These are phyloP conservation scores for Ascomycota sp. DNA, from an alignment of 2,329 filamentous ascomycete genomes.

Conservation along the genomic window DNA sequence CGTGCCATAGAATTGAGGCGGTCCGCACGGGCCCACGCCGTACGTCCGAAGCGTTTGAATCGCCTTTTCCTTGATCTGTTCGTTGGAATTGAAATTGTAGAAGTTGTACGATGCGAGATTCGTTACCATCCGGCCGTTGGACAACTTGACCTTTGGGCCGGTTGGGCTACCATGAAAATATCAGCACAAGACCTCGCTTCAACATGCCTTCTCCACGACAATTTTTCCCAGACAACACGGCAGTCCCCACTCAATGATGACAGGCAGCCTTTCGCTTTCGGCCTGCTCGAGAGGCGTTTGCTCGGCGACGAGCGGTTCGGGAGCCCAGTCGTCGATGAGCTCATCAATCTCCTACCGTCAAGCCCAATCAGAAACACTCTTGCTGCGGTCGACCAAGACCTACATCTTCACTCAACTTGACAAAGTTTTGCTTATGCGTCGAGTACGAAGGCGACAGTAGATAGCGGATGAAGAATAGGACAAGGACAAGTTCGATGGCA, in stretches of 20 bases:
- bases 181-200: too few species aligned
- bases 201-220: too few species aligned
- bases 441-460: conserved; percentile 81
- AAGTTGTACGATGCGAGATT: conserved; percentile 95
- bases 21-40: conserved; percentile 88
- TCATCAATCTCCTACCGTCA: conserved; percentile 65
- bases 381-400: conserved; percentile 1
- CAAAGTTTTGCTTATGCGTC: conserved; percentile 73
- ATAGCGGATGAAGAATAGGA: conserved; percentile 91
- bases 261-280: conserved; percentile 66
- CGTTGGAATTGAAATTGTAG: conserved; percentile 90
- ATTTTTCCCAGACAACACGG: not conserved
- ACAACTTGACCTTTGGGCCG: conserved; percentile 73
- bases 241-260: conserved; percentile 58
- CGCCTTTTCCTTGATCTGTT: conserved; percentile 83
- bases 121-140: conserved; percentile 72
- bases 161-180: conserved; percentile 39
- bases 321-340: conserved; percentile 86
- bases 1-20: conserved; percentile 93
- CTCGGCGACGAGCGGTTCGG: conserved; percentile 68
- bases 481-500: conserved; percentile 77
- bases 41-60: conserved; percentile 88
- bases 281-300: conserved; percentile 56
- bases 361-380: not conserved
- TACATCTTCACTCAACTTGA: conserved; percentile 66